Evolutionary conservation across 768 basidiomycete species (phyloP), one percentile per base, ranked within the genome.

Genomic region (Pholiota microspora): DNA sequence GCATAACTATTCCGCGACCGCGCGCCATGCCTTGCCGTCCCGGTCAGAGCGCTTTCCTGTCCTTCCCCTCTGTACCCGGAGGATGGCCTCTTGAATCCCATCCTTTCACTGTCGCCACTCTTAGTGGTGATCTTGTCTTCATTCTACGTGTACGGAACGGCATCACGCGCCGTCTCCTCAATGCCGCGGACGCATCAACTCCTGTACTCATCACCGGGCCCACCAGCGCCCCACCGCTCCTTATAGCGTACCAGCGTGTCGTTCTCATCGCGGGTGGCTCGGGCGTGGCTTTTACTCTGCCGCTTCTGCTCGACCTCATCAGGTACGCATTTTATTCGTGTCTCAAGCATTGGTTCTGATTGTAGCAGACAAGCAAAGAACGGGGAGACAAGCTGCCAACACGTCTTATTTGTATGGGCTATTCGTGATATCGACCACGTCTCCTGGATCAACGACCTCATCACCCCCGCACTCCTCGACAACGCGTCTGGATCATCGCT

Each of bases 31-130:
- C 73, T 59, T 79, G 85, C 70, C 70, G 67, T 18, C 73, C 85
- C 0, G 85, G 84, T 7, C 85, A 86, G 65, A 73, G 74, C 31
- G 78, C 73, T 0, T 85, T 76, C 59, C 68, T 86, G 18, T 73
- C 70, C 8, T 68, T 85, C 59, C 82, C 82, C 3, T 60, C 70
- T 1, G 69, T 82, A 7, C 32, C 12, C 3, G 46, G 42, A 4
- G 42, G 42, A 31, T 24, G 31, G 32, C 21, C 46, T 34, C 13
- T 54, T 12, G 53, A 45, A n/a, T 48, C 53, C 15, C 85, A 86
- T 55, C 85, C 85, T 1, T 86, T 86, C 66, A 83, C 84, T 0
- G 84, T 86, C 51, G 71, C 80, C 5, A 79, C 70, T n/a, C 62
- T 76, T 7, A 69, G 74, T 12, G 47, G 56, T 54, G 74, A 83